Evolutionary conservation across 2,329 filamentous ascomycete genomes (phyloP).

Genomic region (Salinomyces thailandicus): DNA sequence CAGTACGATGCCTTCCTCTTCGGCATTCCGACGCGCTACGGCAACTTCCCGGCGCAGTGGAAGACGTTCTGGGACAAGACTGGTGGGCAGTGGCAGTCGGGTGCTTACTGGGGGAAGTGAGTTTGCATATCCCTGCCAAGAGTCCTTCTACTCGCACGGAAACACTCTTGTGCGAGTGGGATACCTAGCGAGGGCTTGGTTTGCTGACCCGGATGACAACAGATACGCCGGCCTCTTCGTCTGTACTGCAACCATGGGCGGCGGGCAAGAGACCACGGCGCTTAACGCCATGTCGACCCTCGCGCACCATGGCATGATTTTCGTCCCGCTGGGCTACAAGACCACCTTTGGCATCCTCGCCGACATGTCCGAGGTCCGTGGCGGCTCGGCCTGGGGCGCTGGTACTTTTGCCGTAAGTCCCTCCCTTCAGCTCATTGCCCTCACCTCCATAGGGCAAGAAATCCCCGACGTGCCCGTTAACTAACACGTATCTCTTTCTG

Average conservation of each 20-base stretch:
- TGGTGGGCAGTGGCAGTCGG: slow-evolving; percentile 69
- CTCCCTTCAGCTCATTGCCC: background rate
- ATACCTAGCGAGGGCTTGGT: too few relatives aligned
- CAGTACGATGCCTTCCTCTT: slow-evolving; percentile 79
- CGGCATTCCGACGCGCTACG: slow-evolving; percentile 90
- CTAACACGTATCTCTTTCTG: slow-evolving; percentile 1
- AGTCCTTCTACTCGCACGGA: too few relatives aligned
- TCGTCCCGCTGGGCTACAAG: slow-evolving; percentile 89
- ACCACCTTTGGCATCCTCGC: slow-evolving; percentile 60
- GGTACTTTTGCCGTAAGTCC: slow-evolving; percentile 61
- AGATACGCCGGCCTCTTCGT: slow-evolving; percentile 79
- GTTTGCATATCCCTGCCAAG: background rate
- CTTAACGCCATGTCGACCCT: slow-evolving; percentile 75
- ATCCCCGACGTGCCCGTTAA: slow-evolving; percentile 1
- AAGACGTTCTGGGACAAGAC: slow-evolving; percentile 87
- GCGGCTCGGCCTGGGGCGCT: slow-evolving; percentile 84
- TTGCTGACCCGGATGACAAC: too few relatives aligned
- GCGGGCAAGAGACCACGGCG: slow-evolving; percentile 86
- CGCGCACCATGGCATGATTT: slow-evolving; percentile 88
- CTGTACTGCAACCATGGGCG: slow-evolving; percentile 71
- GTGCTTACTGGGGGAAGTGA: slow-evolving; percentile 58
- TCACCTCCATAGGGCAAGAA: background rate
- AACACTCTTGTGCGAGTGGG: too few relatives aligned
- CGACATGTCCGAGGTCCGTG: slow-evolving; percentile 69
- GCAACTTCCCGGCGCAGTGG: slow-evolving; percentile 95